Evolutionary conservation across 306 rosid genomes (phyloP), one percentile per base, ranked within the genome.

Genomic region (Styphnolobium japonicum): DNA sequence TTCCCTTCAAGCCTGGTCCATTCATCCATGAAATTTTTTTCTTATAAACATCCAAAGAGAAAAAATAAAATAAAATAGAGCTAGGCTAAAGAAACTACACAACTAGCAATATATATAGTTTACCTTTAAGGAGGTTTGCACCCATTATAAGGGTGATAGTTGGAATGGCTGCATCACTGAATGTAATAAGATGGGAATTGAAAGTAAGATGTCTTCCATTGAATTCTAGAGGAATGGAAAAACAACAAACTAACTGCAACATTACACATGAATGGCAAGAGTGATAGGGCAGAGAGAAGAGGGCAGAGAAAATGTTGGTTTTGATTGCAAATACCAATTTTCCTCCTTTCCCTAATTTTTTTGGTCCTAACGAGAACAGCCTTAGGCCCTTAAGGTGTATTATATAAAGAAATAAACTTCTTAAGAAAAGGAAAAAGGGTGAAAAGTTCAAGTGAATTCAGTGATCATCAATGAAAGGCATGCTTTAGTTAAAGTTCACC

Each of bases 111-210:
- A 72, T 10, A 34, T 45, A 12, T 46, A 11, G 49, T 53, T 74
- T 80, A 87, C 98, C 98, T 84, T 58, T 91, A 16, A 91, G 85
- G 66, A 89, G 97, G 88, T 91, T 93, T 81, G 92, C 95, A 73
- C 98, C 98, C 49, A 93, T 40, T 58, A 93, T 85, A 49, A 93
- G 92, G 6, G 98, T 90, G 43, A 89, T 78, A 27, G 86, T 57
- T 75, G 97, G 98, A 65, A 93, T 79, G 48, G 93, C 87, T 46
- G 90, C 97, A 2, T 93, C 88, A 55, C 98, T 92, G 88, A 75
- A 86, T 42, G 71, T 46, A 36, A 60, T 31, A 52, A 61, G 52
- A 51, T 16, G 69, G 5, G 14, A 23, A 12, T 3, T 2, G 53
- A 8, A 18, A 42, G 55, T 71, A 6, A 37, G 56, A 27, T 27